Base-by-base conservation (phyloP, 345 rosid species). In the Corchorus olitorius region DNA sequence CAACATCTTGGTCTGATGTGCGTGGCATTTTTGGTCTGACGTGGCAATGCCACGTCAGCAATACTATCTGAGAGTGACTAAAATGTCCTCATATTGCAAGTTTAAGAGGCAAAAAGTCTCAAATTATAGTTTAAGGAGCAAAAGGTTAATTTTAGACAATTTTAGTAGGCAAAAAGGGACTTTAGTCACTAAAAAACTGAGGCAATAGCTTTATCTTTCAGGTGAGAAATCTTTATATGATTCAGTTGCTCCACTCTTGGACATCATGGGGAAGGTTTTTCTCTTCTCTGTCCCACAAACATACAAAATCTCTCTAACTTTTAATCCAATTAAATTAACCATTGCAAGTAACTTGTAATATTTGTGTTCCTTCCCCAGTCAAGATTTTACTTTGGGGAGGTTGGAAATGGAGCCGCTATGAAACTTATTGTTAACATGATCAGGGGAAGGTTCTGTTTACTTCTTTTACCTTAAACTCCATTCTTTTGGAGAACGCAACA, bases 361-460 rank as follows among this genome's bases (percentile, higher is more conserved):
- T 50, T 15, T 70, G 8, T 70, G 60, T 52, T 52, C 9, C 73
- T 80, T 81, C 39, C 73, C 77, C 92, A 94, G 98, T 93, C 98
- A 75, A 93, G 89, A 78, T 94, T 94, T 84, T 93, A 89, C 86
- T 89, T 94, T 66, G 98, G 97, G 8, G 91, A 91, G 56, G 93
- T 93, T 59, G 98, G 98, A 75, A 93, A 94, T 60, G 98, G 98
- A 75, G 98, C 97, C 68, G 94, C 97, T 65, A 94, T 94, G 98
- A 94, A 94, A 81, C 97, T 94, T 65, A 90, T 93, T 1, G 97
- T 94, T 85, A 94, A 94, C 84, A 93, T 94, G 98, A 88, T 94
- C 83, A 94, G 93, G 98, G 97, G 98, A 84, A 94, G 98, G 98
- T 94, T 60, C 17, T 49, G 72, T 41, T 8, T 10, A 48, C 68